Evolutionary conservation across 345 rosid genomes (phyloP).

Genomic region (Erodium maritimum): DNA sequence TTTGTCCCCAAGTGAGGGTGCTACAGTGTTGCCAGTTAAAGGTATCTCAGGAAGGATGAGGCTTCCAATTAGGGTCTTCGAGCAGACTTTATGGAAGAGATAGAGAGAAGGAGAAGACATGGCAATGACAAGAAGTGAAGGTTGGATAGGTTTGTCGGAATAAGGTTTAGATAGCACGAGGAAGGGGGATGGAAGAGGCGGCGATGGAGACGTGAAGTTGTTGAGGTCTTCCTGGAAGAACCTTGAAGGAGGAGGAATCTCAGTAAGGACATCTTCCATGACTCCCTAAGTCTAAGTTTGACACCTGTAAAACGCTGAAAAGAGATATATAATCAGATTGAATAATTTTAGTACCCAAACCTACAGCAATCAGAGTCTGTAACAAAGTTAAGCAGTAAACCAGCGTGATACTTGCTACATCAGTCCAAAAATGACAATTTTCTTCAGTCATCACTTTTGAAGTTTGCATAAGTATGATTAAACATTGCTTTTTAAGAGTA

Average conservation of each 20-base stretch:
- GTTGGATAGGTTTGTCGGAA: conserved; percentile 40
- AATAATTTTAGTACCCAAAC: background rate
- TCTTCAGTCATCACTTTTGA: no score
- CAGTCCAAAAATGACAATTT: no score
- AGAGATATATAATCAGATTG: background rate
- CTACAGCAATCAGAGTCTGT: background rate
- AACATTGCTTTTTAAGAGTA: no score
- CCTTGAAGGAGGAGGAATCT: conserved; percentile 91
- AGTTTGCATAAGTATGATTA: no score
- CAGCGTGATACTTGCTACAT: background rate
- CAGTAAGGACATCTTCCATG: conserved; percentile 89
- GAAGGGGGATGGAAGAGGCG: conserved; percentile 61
- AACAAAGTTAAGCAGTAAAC: background rate
- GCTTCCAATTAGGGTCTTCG: conserved; percentile 61
- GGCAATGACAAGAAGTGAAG: conserved; percentile 61
- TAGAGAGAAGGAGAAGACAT: conserved; percentile 58
- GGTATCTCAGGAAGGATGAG: conserved; percentile 69
- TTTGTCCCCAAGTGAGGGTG: conserved; percentile 63
- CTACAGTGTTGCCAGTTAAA: conserved; percentile 45
- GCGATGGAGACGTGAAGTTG: conserved; percentile 47
- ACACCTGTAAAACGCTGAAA: background rate
- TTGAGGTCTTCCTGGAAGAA: conserved; percentile 90
- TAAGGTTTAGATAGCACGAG: conserved; percentile 46
- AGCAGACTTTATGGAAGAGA: conserved; percentile 37
- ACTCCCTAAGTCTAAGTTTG: conserved; percentile 9